Percentiles rank a stretch among this genome's conserved stretches.
These are phyloP conservation scores for Boletus rufocinnamomeus DNA, from an alignment of 768 basidiomycete species.

Conservation along the genomic window DNA sequence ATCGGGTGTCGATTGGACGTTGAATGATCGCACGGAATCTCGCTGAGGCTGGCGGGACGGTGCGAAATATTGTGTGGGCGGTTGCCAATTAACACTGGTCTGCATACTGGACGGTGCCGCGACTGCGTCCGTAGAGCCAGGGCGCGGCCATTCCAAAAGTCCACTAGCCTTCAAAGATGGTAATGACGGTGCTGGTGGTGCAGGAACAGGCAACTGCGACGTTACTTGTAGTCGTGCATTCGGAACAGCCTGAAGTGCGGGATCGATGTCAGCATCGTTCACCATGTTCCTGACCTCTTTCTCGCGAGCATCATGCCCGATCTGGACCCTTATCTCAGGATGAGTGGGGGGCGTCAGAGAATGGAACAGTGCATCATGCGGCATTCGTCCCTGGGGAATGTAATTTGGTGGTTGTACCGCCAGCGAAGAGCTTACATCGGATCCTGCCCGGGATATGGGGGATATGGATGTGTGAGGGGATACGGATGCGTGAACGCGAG, in stretches of 20 bases:
- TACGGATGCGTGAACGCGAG: conserved; percentile 18
- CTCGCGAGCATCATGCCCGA: conserved; percentile 29
- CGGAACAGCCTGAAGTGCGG: conserved; percentile 30
- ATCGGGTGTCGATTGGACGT: conserved; percentile 18
- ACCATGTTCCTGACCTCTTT: conserved; percentile 29
- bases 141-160: conserved; percentile 56
- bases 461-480: conserved; percentile 26
- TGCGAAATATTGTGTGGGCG: conserved; percentile 23
- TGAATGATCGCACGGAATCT: conserved; percentile 21
- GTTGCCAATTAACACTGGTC: conserved; percentile 25
- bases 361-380: conserved; percentile 40
- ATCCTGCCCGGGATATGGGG: conserved; percentile 22
- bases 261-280: conserved; percentile 35
- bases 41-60: conserved; percentile 22
- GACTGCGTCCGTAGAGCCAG: conserved; percentile 41
- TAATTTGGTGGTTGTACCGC: conserved; percentile 32
- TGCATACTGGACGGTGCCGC: conserved; percentile 14
- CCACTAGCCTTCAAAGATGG: conserved; percentile 78
- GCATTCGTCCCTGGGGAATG: conserved; percentile 35
- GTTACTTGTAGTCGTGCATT: conserved; percentile 23
- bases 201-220: conserved; percentile 12
- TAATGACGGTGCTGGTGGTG: conserved; percentile 44
- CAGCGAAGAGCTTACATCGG: conserved; percentile 20
- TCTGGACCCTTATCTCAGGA: conserved; percentile 21
- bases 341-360: conserved; percentile 20